These are phyloP conservation scores for Aeschynomene evenia DNA, from an alignment of 306 rosid genomes.

Conservation along the genomic window DNA sequence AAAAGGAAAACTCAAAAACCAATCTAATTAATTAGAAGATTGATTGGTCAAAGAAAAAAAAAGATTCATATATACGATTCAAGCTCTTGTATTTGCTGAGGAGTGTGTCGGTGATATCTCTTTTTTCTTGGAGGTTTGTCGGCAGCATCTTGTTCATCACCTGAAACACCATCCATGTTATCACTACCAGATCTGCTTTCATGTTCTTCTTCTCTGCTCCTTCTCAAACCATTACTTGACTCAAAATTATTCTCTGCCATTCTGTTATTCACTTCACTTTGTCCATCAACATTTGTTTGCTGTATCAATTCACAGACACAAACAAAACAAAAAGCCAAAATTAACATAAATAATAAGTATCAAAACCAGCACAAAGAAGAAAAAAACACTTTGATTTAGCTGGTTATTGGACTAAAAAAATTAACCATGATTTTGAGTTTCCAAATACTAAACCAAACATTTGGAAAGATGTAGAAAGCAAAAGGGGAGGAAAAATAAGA, in stretches of 20 bases:
- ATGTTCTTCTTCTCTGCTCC: conserved; percentile 84
- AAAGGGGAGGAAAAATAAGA: neutral
- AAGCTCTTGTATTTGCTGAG: conserved; percentile 97
- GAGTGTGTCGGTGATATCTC: conserved; percentile 96
- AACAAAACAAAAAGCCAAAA: neutral
- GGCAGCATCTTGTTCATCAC: conserved; percentile 86
- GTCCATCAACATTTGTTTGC: conserved; percentile 77
- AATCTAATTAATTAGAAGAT: neutral
- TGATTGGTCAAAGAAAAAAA: neutral
- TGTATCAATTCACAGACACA: conserved; percentile 13
- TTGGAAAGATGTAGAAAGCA: neutral
- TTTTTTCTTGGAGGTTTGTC: conserved; percentile 79
- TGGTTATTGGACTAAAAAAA: too few species aligned
- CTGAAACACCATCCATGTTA: conserved; percentile 88
- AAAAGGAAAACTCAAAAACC: neutral
- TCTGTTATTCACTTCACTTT: conserved; percentile 56
- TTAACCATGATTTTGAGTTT: neutral
- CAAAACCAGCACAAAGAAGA: neutral
- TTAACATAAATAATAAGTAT: neutral
- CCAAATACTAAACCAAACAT: too few species aligned
- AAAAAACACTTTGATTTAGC: too few species aligned
- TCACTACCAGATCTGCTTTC: conserved; percentile 98
- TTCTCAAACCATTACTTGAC: conserved; percentile 45
- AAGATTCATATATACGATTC: conserved; percentile 68
- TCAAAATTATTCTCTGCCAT: conserved; percentile 62